Conservation (phyloP, 2,329 filamentous ascomycete species). For the Arthrobotrys iridis region DNA sequence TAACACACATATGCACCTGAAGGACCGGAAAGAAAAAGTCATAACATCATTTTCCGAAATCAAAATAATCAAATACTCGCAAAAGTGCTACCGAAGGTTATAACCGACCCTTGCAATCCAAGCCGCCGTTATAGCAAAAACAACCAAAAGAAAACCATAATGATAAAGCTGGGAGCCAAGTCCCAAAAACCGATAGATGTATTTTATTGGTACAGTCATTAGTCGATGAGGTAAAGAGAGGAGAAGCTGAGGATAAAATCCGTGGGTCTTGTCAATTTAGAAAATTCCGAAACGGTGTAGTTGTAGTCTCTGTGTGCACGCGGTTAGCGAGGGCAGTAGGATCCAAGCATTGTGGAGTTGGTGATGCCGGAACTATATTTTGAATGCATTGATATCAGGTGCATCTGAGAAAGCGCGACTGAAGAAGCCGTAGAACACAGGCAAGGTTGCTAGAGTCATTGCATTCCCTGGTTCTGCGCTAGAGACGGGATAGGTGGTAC, state of each 20-base stretch:
- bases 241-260: background rate
- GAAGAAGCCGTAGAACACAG: conserved; percentile 30
- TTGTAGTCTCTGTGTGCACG: background rate
- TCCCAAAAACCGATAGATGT: background rate
- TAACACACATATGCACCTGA: conserved; percentile 37
- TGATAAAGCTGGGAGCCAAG: background rate
- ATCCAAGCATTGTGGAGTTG: background rate
- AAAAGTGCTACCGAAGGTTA: conserved; percentile 40
- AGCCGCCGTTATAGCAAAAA: conserved; percentile 44
- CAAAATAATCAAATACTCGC: conserved; percentile 28
- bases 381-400: background rate
- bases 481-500: conserved; percentile 29
- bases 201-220: conserved; percentile 20
- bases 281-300: background rate
- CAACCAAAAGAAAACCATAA: conserved; percentile 17
- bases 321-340: background rate
- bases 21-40: conserved; percentile 43
- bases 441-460: conserved; percentile 12
- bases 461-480: conserved; percentile 12
- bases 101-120: conserved; percentile 29
- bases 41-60: too few relatives aligned
- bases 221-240: background rate
- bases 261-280: background rate
- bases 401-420: background rate
- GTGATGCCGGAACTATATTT: background rate